These are phyloP conservation scores for Pestalotiopsis sp. DNA, from an alignment of 2,329 filamentous ascomycete genomes.

Conservation along the genomic window DNA sequence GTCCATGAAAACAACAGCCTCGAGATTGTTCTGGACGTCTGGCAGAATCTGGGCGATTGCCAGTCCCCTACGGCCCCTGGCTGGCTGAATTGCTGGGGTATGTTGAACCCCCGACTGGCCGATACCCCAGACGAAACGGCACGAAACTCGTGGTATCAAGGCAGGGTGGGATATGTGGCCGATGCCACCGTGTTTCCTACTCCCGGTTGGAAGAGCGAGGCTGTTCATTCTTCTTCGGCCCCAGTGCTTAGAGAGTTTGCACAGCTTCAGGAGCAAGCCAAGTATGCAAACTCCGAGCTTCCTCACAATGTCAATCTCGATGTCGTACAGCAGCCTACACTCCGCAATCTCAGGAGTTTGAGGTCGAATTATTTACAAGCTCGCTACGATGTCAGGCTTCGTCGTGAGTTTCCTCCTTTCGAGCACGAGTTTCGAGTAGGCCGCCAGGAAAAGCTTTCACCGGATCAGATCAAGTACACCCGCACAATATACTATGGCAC, in stretches of 20 bases:
- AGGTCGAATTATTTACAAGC: background rate
- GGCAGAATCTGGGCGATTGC: slow-evolving; percentile 15
- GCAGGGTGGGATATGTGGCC: slow-evolving; percentile 6
- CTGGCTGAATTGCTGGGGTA: slow-evolving; percentile 16
- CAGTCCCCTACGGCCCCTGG: slow-evolving; percentile 9
- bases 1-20: slow-evolving; percentile 13
- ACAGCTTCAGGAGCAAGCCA: background rate
- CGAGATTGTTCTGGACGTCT: slow-evolving; percentile 15
- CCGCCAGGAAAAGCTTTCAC: background rate
- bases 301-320: background rate
- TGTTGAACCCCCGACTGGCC: slow-evolving; percentile 12
- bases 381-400: background rate
- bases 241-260: slow-evolving; percentile 3
- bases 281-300: too few relatives aligned
- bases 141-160: background rate
- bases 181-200: slow-evolving; percentile 11
- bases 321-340: background rate
- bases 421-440: background rate
- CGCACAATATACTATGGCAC: background rate
- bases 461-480: background rate
- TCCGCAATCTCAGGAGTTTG: background rate
- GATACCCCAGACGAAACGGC: background rate
- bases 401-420: background rate
- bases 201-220: slow-evolving; percentile 8
- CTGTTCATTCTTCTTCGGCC: slow-evolving; percentile 8